Conservation (phyloP, 208 protist species). For the Porcisia hertigi region DNA sequence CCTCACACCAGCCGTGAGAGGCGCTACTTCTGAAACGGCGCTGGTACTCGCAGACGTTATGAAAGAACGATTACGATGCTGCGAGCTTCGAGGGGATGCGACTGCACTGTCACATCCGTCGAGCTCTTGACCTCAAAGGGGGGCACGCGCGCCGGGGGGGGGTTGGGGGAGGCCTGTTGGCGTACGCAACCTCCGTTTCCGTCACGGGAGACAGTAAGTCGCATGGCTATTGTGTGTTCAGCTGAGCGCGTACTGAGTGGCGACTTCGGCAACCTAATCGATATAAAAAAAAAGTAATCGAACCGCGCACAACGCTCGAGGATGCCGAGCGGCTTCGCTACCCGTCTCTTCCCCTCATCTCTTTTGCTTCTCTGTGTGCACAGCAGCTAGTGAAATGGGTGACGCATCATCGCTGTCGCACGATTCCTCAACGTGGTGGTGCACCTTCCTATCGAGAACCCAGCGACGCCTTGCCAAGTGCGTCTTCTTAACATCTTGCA, state of each 20-base stretch:
- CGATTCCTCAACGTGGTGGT: not conserved
- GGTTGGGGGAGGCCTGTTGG: not conserved
- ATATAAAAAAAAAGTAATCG: not conserved
- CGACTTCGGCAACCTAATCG: not conserved
- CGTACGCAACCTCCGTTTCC: not conserved
- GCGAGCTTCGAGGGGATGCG: conserved; percentile 10
- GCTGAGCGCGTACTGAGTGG: not conserved
- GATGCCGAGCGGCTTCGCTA: not conserved
- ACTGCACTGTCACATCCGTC: not conserved
- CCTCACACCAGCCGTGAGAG: not conserved
- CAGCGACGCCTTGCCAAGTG: not conserved
- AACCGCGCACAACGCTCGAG: not conserved
- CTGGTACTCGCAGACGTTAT: conserved; percentile 37
- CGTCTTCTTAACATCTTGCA: not conserved
- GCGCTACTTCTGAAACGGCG: conserved; percentile 23
- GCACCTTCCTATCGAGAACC: too few relatives aligned
- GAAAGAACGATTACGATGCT: conserved; percentile 36
- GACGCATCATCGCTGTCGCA: not conserved
- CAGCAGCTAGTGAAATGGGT: too few relatives aligned
- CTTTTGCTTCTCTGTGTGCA: not conserved
- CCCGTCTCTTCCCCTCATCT: too few relatives aligned
- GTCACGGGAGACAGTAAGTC: not conserved
- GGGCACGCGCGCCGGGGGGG: not conserved
- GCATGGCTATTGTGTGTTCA: not conserved
- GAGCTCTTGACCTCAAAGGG: not conserved